A percentile compares a stretch with the other conserved stretches of the same genome.
phyloP scores from a whole-genome alignment of 257 asterid species.

The Linderniella brevidens region DNA sequence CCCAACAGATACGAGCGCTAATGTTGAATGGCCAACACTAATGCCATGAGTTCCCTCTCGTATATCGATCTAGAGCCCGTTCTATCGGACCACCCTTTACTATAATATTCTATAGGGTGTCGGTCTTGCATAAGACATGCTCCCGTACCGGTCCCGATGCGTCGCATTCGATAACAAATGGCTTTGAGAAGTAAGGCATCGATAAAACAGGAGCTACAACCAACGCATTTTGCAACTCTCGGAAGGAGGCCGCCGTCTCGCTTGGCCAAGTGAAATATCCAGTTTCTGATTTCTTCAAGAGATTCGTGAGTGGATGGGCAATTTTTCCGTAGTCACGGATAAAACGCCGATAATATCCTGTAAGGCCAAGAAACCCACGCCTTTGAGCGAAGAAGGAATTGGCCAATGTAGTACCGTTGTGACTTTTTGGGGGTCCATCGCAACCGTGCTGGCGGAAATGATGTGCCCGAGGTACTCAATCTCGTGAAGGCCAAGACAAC shows the following conservation, averaged over 20 bases:
- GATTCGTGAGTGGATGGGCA: not conserved
- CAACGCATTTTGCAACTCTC: not conserved
- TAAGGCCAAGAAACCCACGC: not conserved
- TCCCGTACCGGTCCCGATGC: not conserved
- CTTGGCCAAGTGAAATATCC: not conserved
- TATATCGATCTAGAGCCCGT: not conserved
- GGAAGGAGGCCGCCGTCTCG: not conserved
- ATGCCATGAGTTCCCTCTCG: not conserved
- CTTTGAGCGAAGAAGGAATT: not conserved
- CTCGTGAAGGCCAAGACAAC: no score
- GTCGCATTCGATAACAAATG: not conserved
- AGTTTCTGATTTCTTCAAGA: not conserved
- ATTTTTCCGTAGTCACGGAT: not conserved
- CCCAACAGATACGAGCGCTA: slow-evolving; percentile 1
- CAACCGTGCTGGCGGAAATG: not conserved
- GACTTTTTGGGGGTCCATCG: not conserved
- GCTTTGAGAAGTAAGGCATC: not conserved
- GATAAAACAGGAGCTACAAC: not conserved
- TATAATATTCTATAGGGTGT: not conserved
- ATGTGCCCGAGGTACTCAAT: not conserved
- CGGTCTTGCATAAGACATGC: not conserved
- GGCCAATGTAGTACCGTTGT: not conserved
- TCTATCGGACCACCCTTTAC: not conserved
- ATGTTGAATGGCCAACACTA: not conserved
- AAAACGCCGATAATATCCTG: not conserved